Conservation (phyloP, 176 grass and related monocot genomes). For the Canna indica region DNA sequence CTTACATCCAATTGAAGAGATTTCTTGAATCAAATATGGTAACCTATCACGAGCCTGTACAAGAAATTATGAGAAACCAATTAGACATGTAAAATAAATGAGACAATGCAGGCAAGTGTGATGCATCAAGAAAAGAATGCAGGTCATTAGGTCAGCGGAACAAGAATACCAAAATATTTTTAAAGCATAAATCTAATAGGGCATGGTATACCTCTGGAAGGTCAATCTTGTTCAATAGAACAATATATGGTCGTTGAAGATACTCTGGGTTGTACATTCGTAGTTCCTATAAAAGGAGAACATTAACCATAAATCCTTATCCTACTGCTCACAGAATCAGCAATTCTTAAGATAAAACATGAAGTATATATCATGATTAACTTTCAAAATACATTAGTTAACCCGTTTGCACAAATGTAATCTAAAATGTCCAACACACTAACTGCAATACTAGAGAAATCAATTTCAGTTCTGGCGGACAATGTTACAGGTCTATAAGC, state of each 20-base stretch:
- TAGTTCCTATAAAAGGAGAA: slow-evolving; percentile 61
- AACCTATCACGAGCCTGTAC: slow-evolving; percentile 63
- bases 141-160: not conserved
- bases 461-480: not conserved
- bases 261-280: slow-evolving; percentile 97
- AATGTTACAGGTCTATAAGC: not conserved
- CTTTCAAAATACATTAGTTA: not conserved
- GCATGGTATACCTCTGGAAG: slow-evolving; percentile 53
- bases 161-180: not conserved
- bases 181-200: slow-evolving; percentile 8
- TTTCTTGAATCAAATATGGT: slow-evolving; percentile 52
- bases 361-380: not conserved
- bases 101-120: not conserved
- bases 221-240: slow-evolving; percentile 97
- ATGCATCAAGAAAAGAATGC: not conserved
- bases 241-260: slow-evolving; percentile 71
- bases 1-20: slow-evolving; percentile 64
- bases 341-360: not conserved
- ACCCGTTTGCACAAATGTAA: not conserved
- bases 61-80: not conserved
- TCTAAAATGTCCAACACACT: not conserved
- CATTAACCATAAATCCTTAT: not conserved
- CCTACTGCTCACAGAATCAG: not conserved
- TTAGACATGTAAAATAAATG: not conserved
- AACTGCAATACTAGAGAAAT: not conserved